These are phyloP conservation scores for Tuctoria greenei DNA, from an alignment of 176 grass and related monocot genomes.

Conservation along the genomic window DNA sequence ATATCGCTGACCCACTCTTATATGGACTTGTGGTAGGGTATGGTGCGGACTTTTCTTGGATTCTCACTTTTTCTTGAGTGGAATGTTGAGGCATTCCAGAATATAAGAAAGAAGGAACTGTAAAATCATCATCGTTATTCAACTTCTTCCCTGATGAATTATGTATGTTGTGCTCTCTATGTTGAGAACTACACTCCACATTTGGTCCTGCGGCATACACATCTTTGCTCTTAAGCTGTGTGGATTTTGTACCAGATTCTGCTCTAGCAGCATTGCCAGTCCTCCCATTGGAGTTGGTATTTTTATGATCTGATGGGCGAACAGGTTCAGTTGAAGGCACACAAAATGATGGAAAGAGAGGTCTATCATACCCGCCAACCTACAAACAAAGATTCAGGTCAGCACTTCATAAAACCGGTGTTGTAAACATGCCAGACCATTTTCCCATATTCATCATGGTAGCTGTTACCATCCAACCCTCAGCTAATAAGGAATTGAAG, in stretches of 20 bases:
- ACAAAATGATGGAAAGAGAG: slow-evolving; percentile 55
- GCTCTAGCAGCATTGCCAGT: slow-evolving; percentile 15
- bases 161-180: slow-evolving; percentile 22
- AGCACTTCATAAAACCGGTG: not conserved
- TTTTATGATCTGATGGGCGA: slow-evolving; percentile 43
- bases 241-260: slow-evolving; percentile 45
- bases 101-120: slow-evolving; percentile 52
- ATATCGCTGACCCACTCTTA: slow-evolving; percentile 17
- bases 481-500: too few relatives aligned
- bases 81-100: slow-evolving; percentile 29
- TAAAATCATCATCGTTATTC: slow-evolving; percentile 66
- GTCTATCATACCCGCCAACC: slow-evolving; percentile 48
- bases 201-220: slow-evolving; percentile 9
- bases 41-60: slow-evolving; percentile 25
- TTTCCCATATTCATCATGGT: too few relatives aligned
- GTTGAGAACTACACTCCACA: slow-evolving; percentile 28
- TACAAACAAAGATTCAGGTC: slow-evolving; percentile 34
- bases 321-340: slow-evolving; percentile 45
- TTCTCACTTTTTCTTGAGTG: slow-evolving; percentile 26
- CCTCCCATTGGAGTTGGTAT: slow-evolving; percentile 30
- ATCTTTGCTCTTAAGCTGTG: slow-evolving; percentile 40
- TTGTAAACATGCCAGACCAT: too few relatives aligned
- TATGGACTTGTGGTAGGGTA: slow-evolving; percentile 20
- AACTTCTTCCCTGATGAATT: slow-evolving; percentile 40
- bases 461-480: too few relatives aligned